A percentile compares a stretch with the other conserved stretches of the same genome.
These are phyloP conservation scores for Puccinia sorghi DNA, from an alignment of 1,284 basidiomycete genomes.

Conservation along the genomic window DNA sequence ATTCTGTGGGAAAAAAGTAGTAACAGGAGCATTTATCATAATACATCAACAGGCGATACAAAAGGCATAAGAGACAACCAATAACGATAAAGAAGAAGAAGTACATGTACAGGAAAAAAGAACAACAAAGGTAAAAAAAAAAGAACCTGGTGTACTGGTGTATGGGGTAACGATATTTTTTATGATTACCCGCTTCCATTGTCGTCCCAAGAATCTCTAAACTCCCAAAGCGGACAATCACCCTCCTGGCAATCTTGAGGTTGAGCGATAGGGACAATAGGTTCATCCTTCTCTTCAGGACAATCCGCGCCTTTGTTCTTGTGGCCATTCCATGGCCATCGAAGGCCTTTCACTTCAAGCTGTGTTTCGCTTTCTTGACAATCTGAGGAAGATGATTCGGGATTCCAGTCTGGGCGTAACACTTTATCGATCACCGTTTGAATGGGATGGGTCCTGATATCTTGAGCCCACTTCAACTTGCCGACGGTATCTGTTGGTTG, in stretches of 20 bases:
- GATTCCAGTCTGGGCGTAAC: slow-evolving; percentile 37
- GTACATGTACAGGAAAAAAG: neutral
- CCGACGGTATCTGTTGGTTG: slow-evolving; percentile 36
- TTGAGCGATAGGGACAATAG: slow-evolving; percentile 19
- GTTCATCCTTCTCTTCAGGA: slow-evolving; percentile 23
- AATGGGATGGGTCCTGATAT: slow-evolving; percentile 48
- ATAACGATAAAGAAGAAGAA: slow-evolving; percentile 7
- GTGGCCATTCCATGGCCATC: slow-evolving; percentile 44
- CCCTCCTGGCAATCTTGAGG: slow-evolving; percentile 34
- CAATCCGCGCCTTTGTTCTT: slow-evolving; percentile 17
- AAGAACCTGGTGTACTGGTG: neutral
- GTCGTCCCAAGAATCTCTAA: slow-evolving; percentile 43
- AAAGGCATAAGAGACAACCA: neutral
- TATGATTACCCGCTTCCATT: neutral
- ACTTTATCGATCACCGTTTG: slow-evolving; percentile 46
- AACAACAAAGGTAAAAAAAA: neutral
- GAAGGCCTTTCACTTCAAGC: neutral
- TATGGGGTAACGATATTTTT: neutral
- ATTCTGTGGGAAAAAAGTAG: neutral
- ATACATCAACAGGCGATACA: neutral
- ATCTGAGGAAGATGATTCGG: neutral
- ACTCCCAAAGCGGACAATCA: slow-evolving; percentile 42
- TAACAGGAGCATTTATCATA: neutral
- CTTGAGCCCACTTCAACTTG: slow-evolving; percentile 47
- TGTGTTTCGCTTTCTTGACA: slow-evolving; percentile 6